phyloP scores from a whole-genome alignment of 1,284 basidiomycete genomes.

The Porogramme epimiltina region DNA sequence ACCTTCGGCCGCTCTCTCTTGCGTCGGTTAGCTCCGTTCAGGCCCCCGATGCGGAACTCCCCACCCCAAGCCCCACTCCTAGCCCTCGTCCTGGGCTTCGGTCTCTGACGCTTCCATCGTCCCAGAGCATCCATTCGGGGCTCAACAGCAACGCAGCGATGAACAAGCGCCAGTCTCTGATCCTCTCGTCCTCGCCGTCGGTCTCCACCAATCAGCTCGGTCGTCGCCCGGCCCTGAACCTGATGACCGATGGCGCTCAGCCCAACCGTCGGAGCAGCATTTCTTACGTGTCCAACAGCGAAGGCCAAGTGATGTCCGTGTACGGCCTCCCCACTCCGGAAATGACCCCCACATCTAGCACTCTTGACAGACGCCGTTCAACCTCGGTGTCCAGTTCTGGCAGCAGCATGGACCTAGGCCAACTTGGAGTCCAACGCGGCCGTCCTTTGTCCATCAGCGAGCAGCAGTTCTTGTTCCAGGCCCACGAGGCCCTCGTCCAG shows the following conservation, averaged over 20 bases:
- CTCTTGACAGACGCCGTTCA: constrained; percentile 26
- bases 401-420: constrained; percentile 34
- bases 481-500: constrained; percentile 75
- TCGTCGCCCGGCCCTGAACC: constrained; percentile 32
- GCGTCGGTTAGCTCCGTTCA: constrained; percentile 48
- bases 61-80: constrained; percentile 57
- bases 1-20: constrained; percentile 71
- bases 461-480: constrained; percentile 81
- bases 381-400: constrained; percentile 25
- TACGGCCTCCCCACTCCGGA: constrained; percentile 69
- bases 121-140: constrained; percentile 27
- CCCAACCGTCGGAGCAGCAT: constrained; percentile 60
- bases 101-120: constrained; percentile 49
- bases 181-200: constrained; percentile 26
- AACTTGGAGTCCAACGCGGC: constrained; percentile 17
- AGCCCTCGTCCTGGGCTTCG: constrained; percentile 45
- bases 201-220: constrained; percentile 21
- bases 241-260: constrained; percentile 24
- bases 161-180: constrained; percentile 32
- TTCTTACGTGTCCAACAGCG: constrained; percentile 61
- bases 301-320: constrained; percentile 39
- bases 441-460: constrained; percentile 65
- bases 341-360: constrained; percentile 61
- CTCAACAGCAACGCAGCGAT: constrained; percentile 27
- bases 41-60: constrained; percentile 37